phyloP scores from a whole-genome alignment of 441 rosid species.

The California macrophylla region DNA sequence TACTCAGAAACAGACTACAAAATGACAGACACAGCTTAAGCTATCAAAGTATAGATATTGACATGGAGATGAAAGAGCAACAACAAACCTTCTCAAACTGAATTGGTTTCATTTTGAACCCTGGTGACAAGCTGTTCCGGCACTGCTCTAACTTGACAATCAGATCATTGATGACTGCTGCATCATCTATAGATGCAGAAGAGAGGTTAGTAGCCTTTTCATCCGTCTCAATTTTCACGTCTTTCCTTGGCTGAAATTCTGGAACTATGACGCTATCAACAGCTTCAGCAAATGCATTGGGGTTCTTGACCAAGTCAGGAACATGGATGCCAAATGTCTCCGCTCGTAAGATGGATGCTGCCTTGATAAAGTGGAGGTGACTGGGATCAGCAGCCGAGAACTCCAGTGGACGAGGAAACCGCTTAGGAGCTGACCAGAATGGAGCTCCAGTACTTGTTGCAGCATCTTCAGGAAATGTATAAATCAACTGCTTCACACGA shows the following conservation, averaged over 20 bases:
- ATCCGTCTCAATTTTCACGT: conserved; percentile 71
- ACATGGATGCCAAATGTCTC: conserved; percentile 71
- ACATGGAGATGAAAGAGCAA: neutral
- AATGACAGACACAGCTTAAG: neutral
- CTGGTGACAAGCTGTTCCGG: conserved; percentile 41
- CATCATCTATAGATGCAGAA: conserved; percentile 60
- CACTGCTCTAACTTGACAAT: conserved; percentile 48
- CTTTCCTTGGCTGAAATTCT: conserved; percentile 72
- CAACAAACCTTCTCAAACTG: conserved; percentile 74
- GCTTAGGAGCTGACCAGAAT: conserved; percentile 96
- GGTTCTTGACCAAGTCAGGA: conserved; percentile 62
- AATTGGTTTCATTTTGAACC: conserved; percentile 72
- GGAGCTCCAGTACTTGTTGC: conserved; percentile 73
- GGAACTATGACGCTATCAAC: conserved; percentile 64
- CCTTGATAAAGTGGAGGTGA: conserved; percentile 56
- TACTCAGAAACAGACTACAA: neutral
- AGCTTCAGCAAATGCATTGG: conserved; percentile 51
- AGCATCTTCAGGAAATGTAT: conserved; percentile 89
- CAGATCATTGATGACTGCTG: conserved; percentile 54
- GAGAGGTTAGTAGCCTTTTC: conserved; percentile 69
- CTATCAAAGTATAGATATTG: neutral
- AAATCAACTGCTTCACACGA: conserved; percentile 79
- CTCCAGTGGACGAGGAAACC: conserved; percentile 70
- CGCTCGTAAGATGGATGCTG: conserved; percentile 70
- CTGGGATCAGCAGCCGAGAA: conserved; percentile 56